These are phyloP conservation scores for Phytopythium vexans DNA, from an alignment of 352 stramenopile genomes.

Conservation along the genomic window DNA sequence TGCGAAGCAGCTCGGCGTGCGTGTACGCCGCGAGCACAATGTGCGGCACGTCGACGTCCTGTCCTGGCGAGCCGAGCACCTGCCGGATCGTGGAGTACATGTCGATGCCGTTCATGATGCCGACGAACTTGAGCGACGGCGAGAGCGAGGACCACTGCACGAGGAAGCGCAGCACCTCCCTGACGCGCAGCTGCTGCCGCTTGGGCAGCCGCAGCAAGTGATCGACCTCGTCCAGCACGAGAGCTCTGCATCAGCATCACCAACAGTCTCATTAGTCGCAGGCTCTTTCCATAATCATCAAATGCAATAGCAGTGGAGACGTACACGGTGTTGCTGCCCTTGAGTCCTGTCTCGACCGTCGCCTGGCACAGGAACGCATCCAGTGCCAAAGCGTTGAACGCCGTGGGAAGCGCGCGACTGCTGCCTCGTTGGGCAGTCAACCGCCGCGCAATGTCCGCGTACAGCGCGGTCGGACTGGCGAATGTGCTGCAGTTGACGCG, in stretches of 20 bases:
- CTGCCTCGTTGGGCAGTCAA: slow-evolving; percentile 16
- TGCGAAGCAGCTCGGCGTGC: slow-evolving; percentile 41
- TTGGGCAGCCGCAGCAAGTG: slow-evolving; percentile 47
- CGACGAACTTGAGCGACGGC: slow-evolving; percentile 45
- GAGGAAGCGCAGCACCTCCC: slow-evolving; percentile 55
- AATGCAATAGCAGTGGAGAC: neutral
- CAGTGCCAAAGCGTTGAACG: slow-evolving; percentile 38
- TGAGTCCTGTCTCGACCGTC: neutral
- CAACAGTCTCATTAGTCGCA: neutral
- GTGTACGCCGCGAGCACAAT: slow-evolving; percentile 63
- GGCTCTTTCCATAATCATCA: too few relatives aligned
- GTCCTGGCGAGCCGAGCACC: slow-evolving; percentile 8
- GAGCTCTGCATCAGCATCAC: slow-evolving; percentile 10
- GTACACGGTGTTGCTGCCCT: slow-evolving; percentile 4
- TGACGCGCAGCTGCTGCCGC: slow-evolving; percentile 35
- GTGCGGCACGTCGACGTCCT: slow-evolving; percentile 27
- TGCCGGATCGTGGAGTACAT: slow-evolving; percentile 60
- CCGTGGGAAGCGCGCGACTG: slow-evolving; percentile 22
- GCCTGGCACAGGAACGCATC: slow-evolving; percentile 37
- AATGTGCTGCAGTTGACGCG: slow-evolving; percentile 74
- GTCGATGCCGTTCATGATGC: slow-evolving; percentile 74
- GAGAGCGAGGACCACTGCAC: slow-evolving; percentile 47
- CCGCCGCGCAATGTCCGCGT: slow-evolving; percentile 30
- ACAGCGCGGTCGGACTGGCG: slow-evolving; percentile 39
- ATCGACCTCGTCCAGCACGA: slow-evolving; percentile 72